Base-by-base conservation (phyloP, 352 stramenopile genomes). In the Phytophthora kernoviae region DNA sequence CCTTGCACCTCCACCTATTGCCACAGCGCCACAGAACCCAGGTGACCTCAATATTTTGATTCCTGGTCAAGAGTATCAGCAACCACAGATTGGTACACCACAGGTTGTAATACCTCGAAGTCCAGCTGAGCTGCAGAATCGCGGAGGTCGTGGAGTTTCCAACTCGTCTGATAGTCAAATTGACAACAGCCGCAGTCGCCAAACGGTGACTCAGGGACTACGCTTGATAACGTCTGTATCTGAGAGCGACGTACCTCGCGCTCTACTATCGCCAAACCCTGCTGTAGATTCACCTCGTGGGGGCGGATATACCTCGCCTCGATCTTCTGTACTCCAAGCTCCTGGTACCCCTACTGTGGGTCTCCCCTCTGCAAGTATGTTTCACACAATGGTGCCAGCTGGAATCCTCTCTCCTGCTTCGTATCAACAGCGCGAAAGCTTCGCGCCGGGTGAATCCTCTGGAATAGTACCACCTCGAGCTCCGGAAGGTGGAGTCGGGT, bases 211-310 rank as follows among this genome's bases (percentile, higher is more conserved):
- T 0, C 83, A 93, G 65, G 84, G 84, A 4, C 62, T 96, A n/a
- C 79, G 84, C 3, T 53, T 96, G 4, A 92, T 94, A 45, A 93
- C 87, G 2, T 94, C 87, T 8, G 76, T 96, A 4, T 68, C 84
- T 1, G 87, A 94, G 54, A 90, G 79, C 26, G 82, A 96, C 37
- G 79, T 94, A 22, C 87, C 87, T 15, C 72, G 85, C 18, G 87
- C 86, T 1, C 55, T 96, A 10, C 81, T 96, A 8, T 96, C 87
- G 9, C 87, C 87, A 9, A 96, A 96, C 53, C 87, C 87, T 15
- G 87, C 87, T 4, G 79, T 94, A 3, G 87, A 95, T 64, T 96
- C 87, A 0, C 87, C 87, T 33, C 79, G 87, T 11, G 70, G 85
- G 32, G 83, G 86, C 24, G 82, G 87, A 8, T 94, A 89, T 50